Percentiles rank a stretch among this genome's conserved stretches.
These are phyloP conservation scores for Hypoxylon rickii DNA, from an alignment of 495 filamentous ascomycete species.

Conservation along the genomic window DNA sequence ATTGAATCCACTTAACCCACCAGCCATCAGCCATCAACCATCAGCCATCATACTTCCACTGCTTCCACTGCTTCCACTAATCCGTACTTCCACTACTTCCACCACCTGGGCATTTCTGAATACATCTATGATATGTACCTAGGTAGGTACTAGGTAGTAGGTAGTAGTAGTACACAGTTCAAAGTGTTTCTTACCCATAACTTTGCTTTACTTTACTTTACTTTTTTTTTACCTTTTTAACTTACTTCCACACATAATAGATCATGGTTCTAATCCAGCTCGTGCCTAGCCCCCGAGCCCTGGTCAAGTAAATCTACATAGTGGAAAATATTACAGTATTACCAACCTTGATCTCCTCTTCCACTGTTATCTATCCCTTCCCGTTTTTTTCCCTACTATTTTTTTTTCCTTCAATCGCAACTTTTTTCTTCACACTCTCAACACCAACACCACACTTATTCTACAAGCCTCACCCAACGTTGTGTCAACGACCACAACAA, in stretches of 20 bases:
- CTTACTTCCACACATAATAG: conserved; percentile 20
- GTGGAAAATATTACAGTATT: too few species aligned
- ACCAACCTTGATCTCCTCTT: conserved; percentile 33
- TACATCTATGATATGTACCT: too few species aligned
- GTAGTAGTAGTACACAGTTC: too few species aligned
- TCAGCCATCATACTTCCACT: too few species aligned
- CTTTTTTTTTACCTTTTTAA: too few species aligned
- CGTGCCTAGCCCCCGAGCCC: conserved; percentile 35
- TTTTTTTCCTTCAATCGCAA: conserved; percentile 24
- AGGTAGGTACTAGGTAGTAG: neutral
- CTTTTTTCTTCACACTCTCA: conserved; percentile 15
- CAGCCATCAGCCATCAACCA: too few species aligned
- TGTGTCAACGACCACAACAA: neutral
- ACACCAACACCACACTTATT: conserved; percentile 6
- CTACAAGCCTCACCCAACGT: conserved; percentile 17
- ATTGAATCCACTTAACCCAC: conserved; percentile 10
- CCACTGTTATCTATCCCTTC: conserved; percentile 30
- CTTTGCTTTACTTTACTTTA: too few species aligned
- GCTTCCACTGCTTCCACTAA: too few species aligned
- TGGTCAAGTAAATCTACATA: conserved; percentile 38
- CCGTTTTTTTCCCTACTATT: conserved; percentile 34
- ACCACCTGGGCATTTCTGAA: too few species aligned
- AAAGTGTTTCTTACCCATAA: too few species aligned
- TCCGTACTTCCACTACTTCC: too few species aligned
- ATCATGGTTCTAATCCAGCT: conserved; percentile 32